Percentiles rank a stretch among this genome's conserved stretches.
phyloP scores from a whole-genome alignment of 129 eudicot species.

The Arctium minus region DNA sequence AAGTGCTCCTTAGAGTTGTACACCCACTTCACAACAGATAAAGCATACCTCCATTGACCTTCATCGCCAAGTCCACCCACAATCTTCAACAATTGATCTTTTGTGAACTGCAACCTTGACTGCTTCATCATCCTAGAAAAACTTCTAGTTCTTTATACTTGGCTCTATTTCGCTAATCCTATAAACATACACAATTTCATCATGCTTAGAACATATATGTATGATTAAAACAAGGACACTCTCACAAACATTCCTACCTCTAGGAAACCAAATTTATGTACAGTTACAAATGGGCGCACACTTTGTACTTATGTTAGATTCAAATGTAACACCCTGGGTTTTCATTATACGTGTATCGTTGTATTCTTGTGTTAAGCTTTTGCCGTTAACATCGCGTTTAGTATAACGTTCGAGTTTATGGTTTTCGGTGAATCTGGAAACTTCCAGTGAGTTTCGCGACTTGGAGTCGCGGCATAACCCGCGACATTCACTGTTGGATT shows the following conservation, averaged over 20 bases:
- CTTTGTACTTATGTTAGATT: background rate
- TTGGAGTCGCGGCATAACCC: too few relatives aligned
- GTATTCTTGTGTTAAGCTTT: too few relatives aligned
- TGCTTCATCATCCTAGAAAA: slow-evolving; percentile 68
- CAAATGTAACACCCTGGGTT: too few relatives aligned
- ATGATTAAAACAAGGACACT: background rate
- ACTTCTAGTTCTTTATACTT: slow-evolving; percentile 85
- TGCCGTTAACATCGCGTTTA: too few relatives aligned
- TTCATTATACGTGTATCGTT: too few relatives aligned
- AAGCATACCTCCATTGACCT: too few relatives aligned
- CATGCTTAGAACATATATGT: background rate
- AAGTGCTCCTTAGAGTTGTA: slow-evolving; percentile 64
- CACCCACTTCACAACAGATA: background rate
- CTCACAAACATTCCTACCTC: background rate
- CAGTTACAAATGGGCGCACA: background rate
- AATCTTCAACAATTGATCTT: too few relatives aligned
- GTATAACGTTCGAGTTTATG: too few relatives aligned
- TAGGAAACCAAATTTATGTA: background rate
- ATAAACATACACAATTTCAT: background rate
- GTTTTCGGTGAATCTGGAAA: too few relatives aligned
- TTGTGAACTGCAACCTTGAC: background rate
- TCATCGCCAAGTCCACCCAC: too few relatives aligned
- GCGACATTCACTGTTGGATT: too few relatives aligned
- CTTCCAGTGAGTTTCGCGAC: too few relatives aligned
- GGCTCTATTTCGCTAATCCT: slow-evolving; percentile 72